phyloP scores from a whole-genome alignment of 208 protist genomes.

The Leishmania mexicana region DNA sequence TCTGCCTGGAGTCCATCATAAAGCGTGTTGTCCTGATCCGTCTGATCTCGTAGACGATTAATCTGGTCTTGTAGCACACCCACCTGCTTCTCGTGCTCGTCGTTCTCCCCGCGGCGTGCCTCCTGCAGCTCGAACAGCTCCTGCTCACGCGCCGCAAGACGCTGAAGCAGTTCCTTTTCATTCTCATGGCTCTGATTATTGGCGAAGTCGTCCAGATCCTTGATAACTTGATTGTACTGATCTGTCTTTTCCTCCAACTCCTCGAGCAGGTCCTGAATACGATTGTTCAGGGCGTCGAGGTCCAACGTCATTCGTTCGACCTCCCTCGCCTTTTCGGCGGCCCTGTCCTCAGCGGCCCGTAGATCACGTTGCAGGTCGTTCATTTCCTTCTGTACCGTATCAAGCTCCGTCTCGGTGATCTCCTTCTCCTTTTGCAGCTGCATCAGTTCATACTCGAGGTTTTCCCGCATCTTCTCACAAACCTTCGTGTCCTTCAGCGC shows the following conservation, averaged over 20 bases:
- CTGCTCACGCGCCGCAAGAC: constrained; percentile 58
- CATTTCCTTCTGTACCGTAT: constrained; percentile 26
- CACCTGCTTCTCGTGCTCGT: constrained; percentile 61
- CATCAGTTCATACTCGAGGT: constrained; percentile 16
- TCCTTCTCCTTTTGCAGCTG: constrained; percentile 37
- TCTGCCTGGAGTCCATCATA: constrained; percentile 46
- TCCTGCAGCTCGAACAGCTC: constrained; percentile 74
- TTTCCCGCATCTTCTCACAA: constrained; percentile 22
- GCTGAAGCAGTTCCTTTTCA: constrained; percentile 65
- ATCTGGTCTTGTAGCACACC: constrained; percentile 67
- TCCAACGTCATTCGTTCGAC: constrained; percentile 38
- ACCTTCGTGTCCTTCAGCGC: constrained; percentile 11
- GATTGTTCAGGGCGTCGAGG: constrained; percentile 42
- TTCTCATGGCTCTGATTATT: constrained; percentile 48
- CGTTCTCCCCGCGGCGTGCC: constrained; percentile 52
- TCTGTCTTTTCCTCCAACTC: constrained; percentile 66
- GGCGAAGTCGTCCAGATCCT: constrained; percentile 68
- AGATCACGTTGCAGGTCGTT: constrained; percentile 19
- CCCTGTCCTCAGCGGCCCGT: constrained; percentile 19
- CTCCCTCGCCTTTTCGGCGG: constrained; percentile 16
- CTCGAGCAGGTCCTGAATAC: constrained; percentile 49
- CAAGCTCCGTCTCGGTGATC: constrained; percentile 30
- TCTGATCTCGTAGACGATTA: constrained; percentile 49
- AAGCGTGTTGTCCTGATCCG: constrained; percentile 37
- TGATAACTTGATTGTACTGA: constrained; percentile 64